phyloP scores from a whole-genome alignment of 2,329 filamentous ascomycete species.

The Sporothrix sp. region DNA sequence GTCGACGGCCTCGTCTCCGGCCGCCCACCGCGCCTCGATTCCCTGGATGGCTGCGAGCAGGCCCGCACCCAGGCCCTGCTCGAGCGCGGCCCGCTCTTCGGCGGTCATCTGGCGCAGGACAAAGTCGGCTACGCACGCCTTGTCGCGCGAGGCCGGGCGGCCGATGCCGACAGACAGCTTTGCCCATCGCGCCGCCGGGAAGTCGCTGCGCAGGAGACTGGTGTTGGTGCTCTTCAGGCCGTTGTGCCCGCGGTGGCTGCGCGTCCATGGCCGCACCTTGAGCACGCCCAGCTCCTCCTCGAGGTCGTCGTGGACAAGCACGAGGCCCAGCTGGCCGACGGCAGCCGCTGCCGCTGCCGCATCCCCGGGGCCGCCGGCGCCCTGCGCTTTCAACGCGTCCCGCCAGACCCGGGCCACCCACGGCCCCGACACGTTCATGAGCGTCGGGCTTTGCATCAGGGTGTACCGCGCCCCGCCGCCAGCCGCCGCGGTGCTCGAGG shows the following conservation, averaged over 20 bases:
- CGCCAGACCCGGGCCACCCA: slow-evolving; percentile 57
- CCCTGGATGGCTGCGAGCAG: slow-evolving; percentile 42
- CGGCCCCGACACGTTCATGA: slow-evolving; percentile 79
- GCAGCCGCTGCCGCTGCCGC: slow-evolving; percentile 20
- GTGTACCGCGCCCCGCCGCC: slow-evolving; percentile 41
- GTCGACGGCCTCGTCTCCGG: slow-evolving; percentile 1
- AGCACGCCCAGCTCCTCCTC: slow-evolving; percentile 62
- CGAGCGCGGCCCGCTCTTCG: slow-evolving; percentile 41
- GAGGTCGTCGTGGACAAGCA: slow-evolving; percentile 84
- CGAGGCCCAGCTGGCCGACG: slow-evolving; percentile 33
- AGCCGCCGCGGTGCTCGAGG: slow-evolving; percentile 13
- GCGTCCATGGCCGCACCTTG: slow-evolving; percentile 50
- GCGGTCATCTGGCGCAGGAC: slow-evolving; percentile 60
- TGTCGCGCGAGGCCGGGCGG: slow-evolving; percentile 61
- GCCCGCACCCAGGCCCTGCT: slow-evolving; percentile 40
- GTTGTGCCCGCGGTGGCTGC: slow-evolving; percentile 63
- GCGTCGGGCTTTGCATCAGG: slow-evolving; percentile 61
- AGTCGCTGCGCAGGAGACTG: slow-evolving; percentile 34
- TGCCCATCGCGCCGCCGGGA: slow-evolving; percentile 35
- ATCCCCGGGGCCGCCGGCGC: slow-evolving; percentile 21
- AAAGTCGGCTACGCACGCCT: slow-evolving; percentile 60
- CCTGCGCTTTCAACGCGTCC: slow-evolving; percentile 32
- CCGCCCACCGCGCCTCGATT: slow-evolving; percentile 32
- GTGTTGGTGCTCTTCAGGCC: slow-evolving; percentile 59
- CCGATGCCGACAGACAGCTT: slow-evolving; percentile 80